Conservation (phyloP, 345 rosid species). For the Citrus hindsii region DNA sequence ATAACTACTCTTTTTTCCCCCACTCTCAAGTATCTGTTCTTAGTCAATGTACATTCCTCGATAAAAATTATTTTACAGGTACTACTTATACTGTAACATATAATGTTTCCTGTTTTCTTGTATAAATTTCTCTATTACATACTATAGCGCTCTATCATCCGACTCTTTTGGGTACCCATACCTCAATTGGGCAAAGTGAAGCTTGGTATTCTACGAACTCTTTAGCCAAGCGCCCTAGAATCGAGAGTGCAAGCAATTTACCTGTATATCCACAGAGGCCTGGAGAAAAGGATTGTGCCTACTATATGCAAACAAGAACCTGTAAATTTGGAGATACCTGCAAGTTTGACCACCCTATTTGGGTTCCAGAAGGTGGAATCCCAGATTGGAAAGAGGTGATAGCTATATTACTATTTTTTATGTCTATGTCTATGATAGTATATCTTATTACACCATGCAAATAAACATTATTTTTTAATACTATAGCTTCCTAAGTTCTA, state of each 20-base stretch:
- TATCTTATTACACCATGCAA: slow-evolving; percentile 18
- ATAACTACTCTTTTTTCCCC: background rate
- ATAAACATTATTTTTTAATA: slow-evolving; percentile 10
- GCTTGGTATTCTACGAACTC: slow-evolving; percentile 83
- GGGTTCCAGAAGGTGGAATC: slow-evolving; percentile 99
- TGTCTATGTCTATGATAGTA: slow-evolving; percentile 24
- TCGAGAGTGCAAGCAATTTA: slow-evolving; percentile 79
- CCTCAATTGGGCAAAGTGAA: slow-evolving; percentile 86
- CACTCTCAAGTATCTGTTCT: slow-evolving; percentile 6
- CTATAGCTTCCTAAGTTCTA: background rate
- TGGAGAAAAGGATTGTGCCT: slow-evolving; percentile 98
- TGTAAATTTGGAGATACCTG: slow-evolving; percentile 99
- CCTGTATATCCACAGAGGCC: slow-evolving; percentile 94
- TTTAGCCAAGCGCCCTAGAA: slow-evolving; percentile 87
- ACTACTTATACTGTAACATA: slow-evolving; percentile 44
- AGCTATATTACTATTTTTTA: slow-evolving; percentile 51
- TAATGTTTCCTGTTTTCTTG: slow-evolving; percentile 40
- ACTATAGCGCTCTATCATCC: slow-evolving; percentile 90
- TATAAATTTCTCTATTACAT: slow-evolving; percentile 63
- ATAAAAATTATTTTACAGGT: slow-evolving; percentile 30
- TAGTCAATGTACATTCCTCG: slow-evolving; percentile 8
- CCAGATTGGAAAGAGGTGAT: slow-evolving; percentile 99
- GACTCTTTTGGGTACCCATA: slow-evolving; percentile 74
- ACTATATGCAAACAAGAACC: slow-evolving; percentile 98
- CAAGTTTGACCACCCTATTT: slow-evolving; percentile 99